Conservation (phyloP, 2,329 filamentous ascomycete genomes). For the Acrocalymma vagum region DNA sequence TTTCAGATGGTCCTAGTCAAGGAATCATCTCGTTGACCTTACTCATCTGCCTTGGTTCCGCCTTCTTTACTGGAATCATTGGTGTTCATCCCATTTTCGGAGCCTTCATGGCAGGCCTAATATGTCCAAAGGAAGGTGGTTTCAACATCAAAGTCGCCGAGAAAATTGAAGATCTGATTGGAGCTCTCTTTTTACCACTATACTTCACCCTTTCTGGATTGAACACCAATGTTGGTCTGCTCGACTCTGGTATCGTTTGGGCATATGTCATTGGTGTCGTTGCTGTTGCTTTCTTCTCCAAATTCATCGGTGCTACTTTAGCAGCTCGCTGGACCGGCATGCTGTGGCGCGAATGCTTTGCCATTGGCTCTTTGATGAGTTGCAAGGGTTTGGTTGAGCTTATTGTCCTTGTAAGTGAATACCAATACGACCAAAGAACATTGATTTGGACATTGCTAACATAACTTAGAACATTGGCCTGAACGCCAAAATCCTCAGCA, state of each 20-base stretch:
- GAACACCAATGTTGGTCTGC: conserved; percentile 84
- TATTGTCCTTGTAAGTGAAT: conserved; percentile 87
- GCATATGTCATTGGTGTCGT: conserved; percentile 88
- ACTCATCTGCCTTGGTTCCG: conserved; percentile 77
- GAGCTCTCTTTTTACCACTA: conserved; percentile 83
- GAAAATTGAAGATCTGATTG: conserved; percentile 92
- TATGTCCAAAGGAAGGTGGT: conserved; percentile 88
- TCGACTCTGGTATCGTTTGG: conserved; percentile 85
- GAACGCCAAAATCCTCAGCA: conserved; percentile 81
- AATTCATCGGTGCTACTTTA: conserved; percentile 82
- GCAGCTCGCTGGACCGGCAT: conserved; percentile 80
- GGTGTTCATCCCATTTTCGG: conserved; percentile 96
- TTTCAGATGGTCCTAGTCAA: conserved; percentile 90
- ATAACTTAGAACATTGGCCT: conserved; percentile 77
- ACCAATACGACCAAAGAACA: background rate
- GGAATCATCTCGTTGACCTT: conserved; percentile 84
- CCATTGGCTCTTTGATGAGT: conserved; percentile 92
- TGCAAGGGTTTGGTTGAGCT: conserved; percentile 95
- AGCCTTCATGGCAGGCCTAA: conserved; percentile 86
- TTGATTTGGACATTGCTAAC: conserved; percentile 24
- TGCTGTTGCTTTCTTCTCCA: conserved; percentile 81
- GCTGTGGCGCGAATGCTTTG: conserved; percentile 88
- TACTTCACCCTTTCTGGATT: conserved; percentile 95
- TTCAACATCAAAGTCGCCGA: conserved; percentile 92
- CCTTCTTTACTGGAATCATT: conserved; percentile 90